phyloP scores from a whole-genome alignment of 2,329 filamentous ascomycete species.

The Cercospora berteroae region DNA sequence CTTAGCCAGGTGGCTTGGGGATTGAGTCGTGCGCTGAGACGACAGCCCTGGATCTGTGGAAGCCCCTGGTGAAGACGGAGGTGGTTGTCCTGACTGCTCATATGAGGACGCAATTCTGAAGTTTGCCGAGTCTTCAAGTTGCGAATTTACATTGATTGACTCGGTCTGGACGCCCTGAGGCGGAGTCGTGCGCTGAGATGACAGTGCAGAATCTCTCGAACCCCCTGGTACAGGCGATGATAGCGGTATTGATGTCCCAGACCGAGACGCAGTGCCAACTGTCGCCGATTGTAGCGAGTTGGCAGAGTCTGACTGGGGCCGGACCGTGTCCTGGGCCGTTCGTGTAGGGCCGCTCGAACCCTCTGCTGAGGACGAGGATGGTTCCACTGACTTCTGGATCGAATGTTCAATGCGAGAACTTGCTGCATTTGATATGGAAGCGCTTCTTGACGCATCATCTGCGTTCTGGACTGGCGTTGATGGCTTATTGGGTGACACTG shows the following conservation, averaged over 20 bases:
- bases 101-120: background rate
- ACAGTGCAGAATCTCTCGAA: no score
- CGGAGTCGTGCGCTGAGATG: no score
- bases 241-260: background rate
- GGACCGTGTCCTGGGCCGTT: no score
- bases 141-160: background rate
- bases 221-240: background rate
- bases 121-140: background rate
- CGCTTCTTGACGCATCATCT: background rate
- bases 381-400: no score
- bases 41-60: background rate
- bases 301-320: no score
- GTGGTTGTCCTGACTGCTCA: background rate
- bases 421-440: background rate
- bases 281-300: no score
- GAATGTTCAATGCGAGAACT: no score
- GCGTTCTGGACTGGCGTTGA: background rate
- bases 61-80: background rate
- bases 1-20: background rate
- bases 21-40: background rate
- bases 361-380: no score
- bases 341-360: no score
- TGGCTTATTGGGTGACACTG: background rate
- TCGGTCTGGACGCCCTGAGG: no score
- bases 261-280: background rate